Percentiles rank a stretch among this genome's conserved stretches.
Evolutionary conservation across 148 eudicot species (phyloP).

Genomic region (Salicornia ramosissima): DNA sequence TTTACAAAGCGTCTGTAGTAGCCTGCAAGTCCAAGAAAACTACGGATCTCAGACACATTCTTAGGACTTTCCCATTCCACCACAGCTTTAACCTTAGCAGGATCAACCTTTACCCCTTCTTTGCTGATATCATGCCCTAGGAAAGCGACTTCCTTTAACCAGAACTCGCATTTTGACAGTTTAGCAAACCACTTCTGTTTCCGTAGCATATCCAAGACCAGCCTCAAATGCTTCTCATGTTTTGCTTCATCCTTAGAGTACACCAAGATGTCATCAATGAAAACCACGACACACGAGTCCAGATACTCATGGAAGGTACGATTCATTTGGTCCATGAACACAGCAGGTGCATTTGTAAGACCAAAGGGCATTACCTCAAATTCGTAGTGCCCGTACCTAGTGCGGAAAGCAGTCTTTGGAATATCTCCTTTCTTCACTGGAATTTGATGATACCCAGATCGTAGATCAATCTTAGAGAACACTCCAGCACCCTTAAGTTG

Average conservation of each 20-base stretch:
- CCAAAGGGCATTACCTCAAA: background rate
- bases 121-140: too few species aligned
- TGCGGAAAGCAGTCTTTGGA: background rate
- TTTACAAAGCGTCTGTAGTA: background rate
- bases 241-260: background rate
- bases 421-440: background rate
- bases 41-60: background rate
- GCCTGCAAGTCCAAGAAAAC: background rate
- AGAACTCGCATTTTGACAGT: too few species aligned
- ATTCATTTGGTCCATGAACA: conserved; percentile 2
- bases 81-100: background rate
- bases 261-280: background rate
- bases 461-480: background rate
- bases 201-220: too few species aligned
- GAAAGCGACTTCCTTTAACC: too few species aligned
- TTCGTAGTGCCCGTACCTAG: background rate
- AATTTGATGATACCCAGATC: background rate
- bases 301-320: background rate
- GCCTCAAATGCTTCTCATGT: background rate
- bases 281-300: background rate
- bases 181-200: too few species aligned
- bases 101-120: background rate
- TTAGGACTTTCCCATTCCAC: background rate
- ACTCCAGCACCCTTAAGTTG: background rate
- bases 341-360: background rate